Percentiles rank a stretch among this genome's conserved stretches.
These are phyloP conservation scores for Metschnikowia continentalis DNA, from an alignment of 805 yeast species.

Conservation along the genomic window DNA sequence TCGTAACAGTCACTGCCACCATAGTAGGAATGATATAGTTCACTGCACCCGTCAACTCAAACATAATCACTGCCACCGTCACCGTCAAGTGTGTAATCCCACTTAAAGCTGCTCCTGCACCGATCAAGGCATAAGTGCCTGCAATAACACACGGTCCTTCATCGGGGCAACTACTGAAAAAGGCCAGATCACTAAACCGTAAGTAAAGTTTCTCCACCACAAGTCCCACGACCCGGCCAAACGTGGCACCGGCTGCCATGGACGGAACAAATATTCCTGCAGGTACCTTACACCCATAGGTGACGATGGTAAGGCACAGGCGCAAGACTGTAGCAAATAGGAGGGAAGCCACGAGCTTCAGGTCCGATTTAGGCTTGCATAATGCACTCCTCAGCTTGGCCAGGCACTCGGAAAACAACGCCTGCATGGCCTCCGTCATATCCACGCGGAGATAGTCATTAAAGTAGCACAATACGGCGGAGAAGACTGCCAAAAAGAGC, in stretches of 20 bases:
- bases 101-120: conserved; percentile 92
- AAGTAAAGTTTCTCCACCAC: conserved; percentile 47
- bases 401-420: conserved; percentile 80
- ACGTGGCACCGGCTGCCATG: conserved; percentile 94
- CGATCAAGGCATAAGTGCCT: conserved; percentile 92
- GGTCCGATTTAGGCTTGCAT: conserved; percentile 31
- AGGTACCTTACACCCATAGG: conserved; percentile 92
- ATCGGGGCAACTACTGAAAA: conserved; percentile 31
- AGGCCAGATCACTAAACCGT: conserved; percentile 30
- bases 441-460: conserved; percentile 78
- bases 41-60: conserved; percentile 93
- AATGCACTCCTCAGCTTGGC: conserved; percentile 38
- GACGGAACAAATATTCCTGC: conserved; percentile 98
- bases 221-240: conserved; percentile 84
- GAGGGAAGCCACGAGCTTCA: conserved; percentile 49
- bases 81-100: conserved; percentile 93
- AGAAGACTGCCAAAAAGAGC: conserved; percentile 55
- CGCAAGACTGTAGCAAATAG: conserved; percentile 69
- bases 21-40: conserved; percentile 90
- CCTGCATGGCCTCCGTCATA: conserved; percentile 95
- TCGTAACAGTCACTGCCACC: conserved; percentile 90
- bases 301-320: conserved; percentile 66
- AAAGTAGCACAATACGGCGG: conserved; percentile 77
- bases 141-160: conserved; percentile 68
- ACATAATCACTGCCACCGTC: conserved; percentile 92